Percentiles rank a stretch among this genome's conserved stretches.
Conservation (phyloP, 169 alveolate species). For the Babesia sp. region DNA sequence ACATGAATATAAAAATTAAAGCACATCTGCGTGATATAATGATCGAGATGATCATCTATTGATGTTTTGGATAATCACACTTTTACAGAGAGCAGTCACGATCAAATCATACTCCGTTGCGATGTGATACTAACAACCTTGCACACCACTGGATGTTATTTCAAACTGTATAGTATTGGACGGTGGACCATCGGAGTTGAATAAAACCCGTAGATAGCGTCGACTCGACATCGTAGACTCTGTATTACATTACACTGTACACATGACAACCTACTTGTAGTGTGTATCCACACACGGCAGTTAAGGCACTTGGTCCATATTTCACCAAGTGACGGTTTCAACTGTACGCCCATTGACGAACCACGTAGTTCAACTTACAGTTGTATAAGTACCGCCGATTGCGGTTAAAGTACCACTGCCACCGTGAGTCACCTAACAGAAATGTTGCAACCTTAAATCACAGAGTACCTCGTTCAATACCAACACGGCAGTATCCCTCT, state of each 20-base stretch:
- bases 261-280: background rate
- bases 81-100: no score
- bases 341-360: background rate
- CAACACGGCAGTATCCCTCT: slow-evolving; percentile 25
- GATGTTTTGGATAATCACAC: no score
- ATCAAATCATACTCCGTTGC: no score
- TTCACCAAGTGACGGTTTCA: slow-evolving; percentile 61
- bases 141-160: slow-evolving; percentile 41
- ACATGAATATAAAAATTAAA: no score
- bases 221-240: background rate
- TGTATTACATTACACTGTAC: background rate
- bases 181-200: slow-evolving; percentile 46
- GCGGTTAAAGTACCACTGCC: background rate
- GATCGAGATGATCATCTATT: no score
- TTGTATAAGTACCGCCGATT: background rate
- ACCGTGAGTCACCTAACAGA: background rate
- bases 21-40: no score
- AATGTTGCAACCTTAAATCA: background rate
- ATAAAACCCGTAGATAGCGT: slow-evolving; percentile 43
- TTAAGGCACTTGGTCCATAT: slow-evolving; percentile 48
- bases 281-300: slow-evolving; percentile 12
- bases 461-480: slow-evolving; percentile 44
- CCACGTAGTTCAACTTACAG: background rate
- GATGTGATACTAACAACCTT: background rate
- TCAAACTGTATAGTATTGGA: slow-evolving; percentile 21